A percentile compares a stretch with the other conserved stretches of the same genome.
Evolutionary conservation across 306 rosid species (phyloP).

Genomic region (Inga oerstediana): DNA sequence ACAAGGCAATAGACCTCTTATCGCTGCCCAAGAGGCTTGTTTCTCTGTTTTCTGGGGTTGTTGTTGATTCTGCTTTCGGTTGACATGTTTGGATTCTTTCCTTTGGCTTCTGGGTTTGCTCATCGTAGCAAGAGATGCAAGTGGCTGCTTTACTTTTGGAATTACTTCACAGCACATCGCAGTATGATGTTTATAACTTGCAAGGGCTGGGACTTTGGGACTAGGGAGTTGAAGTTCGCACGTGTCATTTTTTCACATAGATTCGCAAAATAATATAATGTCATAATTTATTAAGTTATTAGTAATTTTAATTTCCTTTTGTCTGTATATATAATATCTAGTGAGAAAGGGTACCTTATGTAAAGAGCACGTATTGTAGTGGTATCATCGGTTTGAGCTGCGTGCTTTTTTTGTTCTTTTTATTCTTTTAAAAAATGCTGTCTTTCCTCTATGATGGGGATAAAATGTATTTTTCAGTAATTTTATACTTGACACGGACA

Average conservation of each 20-base stretch:
- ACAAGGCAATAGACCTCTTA: slow-evolving; percentile 76
- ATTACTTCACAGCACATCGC: not conserved
- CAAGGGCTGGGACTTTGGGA: not conserved
- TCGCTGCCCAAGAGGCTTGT: slow-evolving; percentile 76
- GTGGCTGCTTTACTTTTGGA: slow-evolving; percentile 28
- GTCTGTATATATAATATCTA: not conserved
- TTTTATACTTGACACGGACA: not conserved
- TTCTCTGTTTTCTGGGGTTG: slow-evolving; percentile 61
- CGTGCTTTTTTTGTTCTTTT: not conserved
- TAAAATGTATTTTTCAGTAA: not conserved
- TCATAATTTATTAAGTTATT: not conserved
- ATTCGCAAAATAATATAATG: not conserved
- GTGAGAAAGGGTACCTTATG: not conserved
- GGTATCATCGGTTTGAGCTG: not conserved
- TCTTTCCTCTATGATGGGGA: not conserved
- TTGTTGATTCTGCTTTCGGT: slow-evolving; percentile 48
- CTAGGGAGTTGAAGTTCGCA: not conserved
- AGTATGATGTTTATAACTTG: not conserved
- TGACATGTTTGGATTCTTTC: slow-evolving; percentile 53
- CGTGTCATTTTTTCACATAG: not conserved
- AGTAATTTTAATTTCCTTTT: not conserved
- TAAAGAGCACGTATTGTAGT: not conserved
- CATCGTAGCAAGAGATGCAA: slow-evolving; percentile 52
- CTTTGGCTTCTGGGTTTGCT: slow-evolving; percentile 59
- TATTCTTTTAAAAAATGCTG: not conserved